Evolutionary conservation across 2,329 filamentous ascomycete genomes (phyloP), one percentile per base, ranked within the genome.

Genomic region (Fusarium virguliforme): DNA sequence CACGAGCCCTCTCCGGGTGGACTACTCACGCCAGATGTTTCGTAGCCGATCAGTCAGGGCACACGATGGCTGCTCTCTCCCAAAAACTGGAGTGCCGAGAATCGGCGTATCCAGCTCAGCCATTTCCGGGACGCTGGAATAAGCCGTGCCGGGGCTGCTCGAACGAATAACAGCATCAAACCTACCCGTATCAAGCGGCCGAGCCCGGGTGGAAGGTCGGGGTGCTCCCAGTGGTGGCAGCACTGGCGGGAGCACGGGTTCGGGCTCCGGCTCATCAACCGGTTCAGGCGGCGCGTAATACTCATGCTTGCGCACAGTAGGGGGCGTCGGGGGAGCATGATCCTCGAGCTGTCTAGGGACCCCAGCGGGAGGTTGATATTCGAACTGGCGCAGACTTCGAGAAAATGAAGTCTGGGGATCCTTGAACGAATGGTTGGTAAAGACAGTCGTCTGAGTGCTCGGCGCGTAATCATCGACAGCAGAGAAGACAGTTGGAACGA

Each of bases 1-100:
- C 2, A 4, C 5, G 12, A 10, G 37, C 8, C 41, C 9, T 38
- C 22, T 2, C 30, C 22, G 18, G 30, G 9, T 12, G 18, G 26
- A 9, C 18, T 6, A 80, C 82, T 72, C 75, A 84, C 82, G 83
- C 79, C 83, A 86, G 3, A 84, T 77, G 9, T 76, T 64, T 4
- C 72, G 58, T 4, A 85, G 67, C 0, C 79, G 78, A 3, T 78
- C 68, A n/a, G 72, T 48, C 5, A 81, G 54, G 0, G 50, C 9
- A 28, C 60, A 63, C 9, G 59, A 48, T 15, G 61, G 1, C 1
- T n/a, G 1, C 13, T 55, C 32, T 7, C 15, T 26, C 9, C 18
- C 40, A 43, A 56, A 40, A 34, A 12, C 22, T 0, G 70, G 37
- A 9, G 46, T 59, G 53, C 48, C 62, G 0, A 63, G 38, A 30